A percentile compares a stretch with the other conserved stretches of the same genome.
phyloP scores from a whole-genome alignment of 768 basidiomycete genomes.

The Ramaria rubella region DNA sequence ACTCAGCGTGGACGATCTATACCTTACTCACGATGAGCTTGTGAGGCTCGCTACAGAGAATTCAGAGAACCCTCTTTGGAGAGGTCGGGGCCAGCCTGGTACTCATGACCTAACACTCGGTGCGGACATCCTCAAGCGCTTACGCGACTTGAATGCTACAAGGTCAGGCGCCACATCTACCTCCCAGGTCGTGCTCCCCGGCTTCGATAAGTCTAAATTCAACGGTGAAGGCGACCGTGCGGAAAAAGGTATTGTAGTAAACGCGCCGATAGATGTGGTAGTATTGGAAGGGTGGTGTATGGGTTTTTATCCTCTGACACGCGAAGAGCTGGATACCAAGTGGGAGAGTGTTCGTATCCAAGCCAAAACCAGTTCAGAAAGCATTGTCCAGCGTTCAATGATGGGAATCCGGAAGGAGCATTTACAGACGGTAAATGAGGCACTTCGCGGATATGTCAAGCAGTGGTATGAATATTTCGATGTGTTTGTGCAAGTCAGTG shows the following conservation, averaged over 20 bases:
- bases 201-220: constrained; percentile 82
- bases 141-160: constrained; percentile 38
- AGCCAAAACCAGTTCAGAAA: constrained; percentile 7
- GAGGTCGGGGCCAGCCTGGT: constrained; percentile 87
- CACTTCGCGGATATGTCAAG: constrained; percentile 48
- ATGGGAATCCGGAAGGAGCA: constrained; percentile 39
- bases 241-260: constrained; percentile 38
- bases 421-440: constrained; percentile 56
- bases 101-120: constrained; percentile 83
- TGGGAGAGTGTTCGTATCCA: constrained; percentile 40
- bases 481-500: constrained; percentile 65
- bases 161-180: neutral
- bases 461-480: constrained; percentile 67
- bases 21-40: constrained; percentile 65
- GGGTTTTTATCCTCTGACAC: constrained; percentile 66
- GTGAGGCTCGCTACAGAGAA: constrained; percentile 45
- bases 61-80: constrained; percentile 59
- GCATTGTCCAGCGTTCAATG: constrained; percentile 17
- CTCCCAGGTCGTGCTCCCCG: constrained; percentile 49
- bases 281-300: constrained; percentile 96
- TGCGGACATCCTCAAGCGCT: constrained; percentile 37
- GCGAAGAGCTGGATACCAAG: constrained; percentile 42
- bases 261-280: constrained; percentile 65
- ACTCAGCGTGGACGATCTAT: constrained; percentile 81
- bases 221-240: constrained; percentile 81